Base-by-base conservation (phyloP, 2,329 filamentous ascomycete genomes). In the Fusarium dlaminii region DNA sequence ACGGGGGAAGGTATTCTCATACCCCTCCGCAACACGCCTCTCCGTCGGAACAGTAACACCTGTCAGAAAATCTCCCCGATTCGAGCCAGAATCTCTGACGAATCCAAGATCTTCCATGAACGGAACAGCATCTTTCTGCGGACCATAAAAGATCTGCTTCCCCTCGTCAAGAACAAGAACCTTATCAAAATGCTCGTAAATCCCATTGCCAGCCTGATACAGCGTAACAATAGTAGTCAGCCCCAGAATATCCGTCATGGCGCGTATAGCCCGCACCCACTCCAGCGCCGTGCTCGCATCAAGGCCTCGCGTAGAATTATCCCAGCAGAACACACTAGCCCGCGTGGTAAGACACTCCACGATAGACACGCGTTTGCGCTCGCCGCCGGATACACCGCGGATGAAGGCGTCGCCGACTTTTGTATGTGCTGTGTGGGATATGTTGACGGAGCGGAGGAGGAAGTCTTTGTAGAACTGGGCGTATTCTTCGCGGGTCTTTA, bases 171-270 rank as follows among this genome's bases (percentile, higher is more conserved):
- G 85, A n/a, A 93, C 87, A 2, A 93, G 83, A 0, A 92, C 90
- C 76, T 93, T 93, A 77, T 93, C 91, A 76, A 93, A 93, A 1
- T 90, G 84, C 36, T 92, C 84, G 78, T 92, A 92, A 58, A 93
- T 92, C 24, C 87, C 90, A 61, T 93, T 91, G 13, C 90, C 90
- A 6, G 91, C 91, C 77, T 93, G 91, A 77, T 93, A 93, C 0
- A 93, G 83, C 0, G 90, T 91, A 15, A 92, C 89, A 43, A 92
- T 89, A 0, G 89, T 87, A 0, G 89, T 83, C 6, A 91, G 81
- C 0, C 89, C 89, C 5, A 89, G 83, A 3, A 90, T 85, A 66
- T 93, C 89, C 0, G 90, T 92, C 86, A 92, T 84, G 11, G 88
- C 87, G 10, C 91, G 84, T 22, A 93, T 81, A 5, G 88, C 87